phyloP scores from a whole-genome alignment of 2,329 filamentous ascomycete species.

The Nemania diffusa region DNA sequence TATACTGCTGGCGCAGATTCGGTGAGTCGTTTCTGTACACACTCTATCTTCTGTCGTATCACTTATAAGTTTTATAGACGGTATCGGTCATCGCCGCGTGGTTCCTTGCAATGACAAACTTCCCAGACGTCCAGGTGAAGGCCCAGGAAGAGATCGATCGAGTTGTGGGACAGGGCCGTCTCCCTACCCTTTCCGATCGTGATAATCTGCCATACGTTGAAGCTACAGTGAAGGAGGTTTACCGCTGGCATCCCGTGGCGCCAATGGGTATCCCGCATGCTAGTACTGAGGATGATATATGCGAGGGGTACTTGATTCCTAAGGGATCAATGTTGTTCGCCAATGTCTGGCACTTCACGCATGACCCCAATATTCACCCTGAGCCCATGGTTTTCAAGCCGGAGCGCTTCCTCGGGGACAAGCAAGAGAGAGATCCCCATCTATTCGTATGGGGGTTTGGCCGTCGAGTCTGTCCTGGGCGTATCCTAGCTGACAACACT shows the following conservation, averaged over 20 bases:
- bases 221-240: constrained; percentile 41
- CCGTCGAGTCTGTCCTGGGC: constrained; percentile 51
- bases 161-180: constrained; percentile 44
- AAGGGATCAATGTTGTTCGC: constrained; percentile 25
- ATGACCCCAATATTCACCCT: constrained; percentile 74
- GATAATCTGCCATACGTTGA: constrained; percentile 43
- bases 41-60: background rate
- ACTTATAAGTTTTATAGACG: background rate
- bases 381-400: constrained; percentile 50
- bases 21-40: constrained; percentile 8
- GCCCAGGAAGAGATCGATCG: constrained; percentile 48
- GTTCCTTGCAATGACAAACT: constrained; percentile 59
- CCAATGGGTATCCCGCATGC: constrained; percentile 41
- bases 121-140: constrained; percentile 56
- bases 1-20: constrained; percentile 44
- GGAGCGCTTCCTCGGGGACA: constrained; percentile 47
- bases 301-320: constrained; percentile 31
- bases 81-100: constrained; percentile 46
- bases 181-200: constrained; percentile 41
- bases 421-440: constrained; percentile 45
- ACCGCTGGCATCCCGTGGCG: constrained; percentile 42
- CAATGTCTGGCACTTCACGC: constrained; percentile 55
- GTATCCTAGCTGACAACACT: constrained; percentile 48
- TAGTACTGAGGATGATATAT: constrained; percentile 18
- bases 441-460: constrained; percentile 51